phyloP scores from a whole-genome alignment of 2,329 filamentous ascomycete genomes.

The Curvularia sp. region DNA sequence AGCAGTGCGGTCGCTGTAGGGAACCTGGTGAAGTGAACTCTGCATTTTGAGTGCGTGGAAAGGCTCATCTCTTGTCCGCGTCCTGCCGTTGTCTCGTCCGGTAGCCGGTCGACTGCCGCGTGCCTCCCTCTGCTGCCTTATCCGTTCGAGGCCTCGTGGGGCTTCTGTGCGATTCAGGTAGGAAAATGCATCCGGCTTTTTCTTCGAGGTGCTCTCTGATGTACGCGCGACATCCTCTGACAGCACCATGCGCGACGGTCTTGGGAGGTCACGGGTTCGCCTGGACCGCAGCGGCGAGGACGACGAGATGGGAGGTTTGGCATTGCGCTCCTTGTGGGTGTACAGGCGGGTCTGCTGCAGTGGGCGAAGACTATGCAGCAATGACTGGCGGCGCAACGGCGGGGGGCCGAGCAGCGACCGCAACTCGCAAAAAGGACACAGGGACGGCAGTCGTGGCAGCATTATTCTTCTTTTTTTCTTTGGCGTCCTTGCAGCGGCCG shows the following conservation, averaged over 20 bases:
- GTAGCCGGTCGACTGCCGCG: slow-evolving; percentile 18
- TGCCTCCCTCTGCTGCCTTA: slow-evolving; percentile 21
- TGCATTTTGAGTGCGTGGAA: slow-evolving; percentile 96
- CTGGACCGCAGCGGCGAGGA: slow-evolving; percentile 12
- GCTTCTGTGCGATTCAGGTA: slow-evolving; percentile 46
- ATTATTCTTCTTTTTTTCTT: slow-evolving; percentile 10
- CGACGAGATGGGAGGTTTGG: neutral
- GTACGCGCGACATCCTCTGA: slow-evolving; percentile 50
- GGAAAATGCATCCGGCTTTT: slow-evolving; percentile 42
- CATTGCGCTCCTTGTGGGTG: slow-evolving; percentile 32
- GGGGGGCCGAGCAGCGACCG: slow-evolving; percentile 32
- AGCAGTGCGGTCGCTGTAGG: slow-evolving; percentile 72
- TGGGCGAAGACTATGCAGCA: neutral
- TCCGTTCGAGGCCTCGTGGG: slow-evolving; percentile 33
- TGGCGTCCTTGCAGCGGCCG: neutral
- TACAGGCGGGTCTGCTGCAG: slow-evolving; percentile 47
- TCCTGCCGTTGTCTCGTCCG: slow-evolving; percentile 33
- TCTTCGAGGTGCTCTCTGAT: slow-evolving; percentile 33
- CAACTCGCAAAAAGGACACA: slow-evolving; percentile 56
- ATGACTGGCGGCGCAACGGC: neutral
- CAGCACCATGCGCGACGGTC: slow-evolving; percentile 59
- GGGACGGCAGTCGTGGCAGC: slow-evolving; percentile 40
- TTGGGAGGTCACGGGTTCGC: slow-evolving; percentile 17
- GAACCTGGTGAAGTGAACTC: slow-evolving; percentile 74
- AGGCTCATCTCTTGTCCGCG: slow-evolving; percentile 54